A percentile compares a stretch with the other conserved stretches of the same genome.
phyloP scores from a whole-genome alignment of 352 stramenopile species.

The Chrysophaeum taylorii region DNA sequence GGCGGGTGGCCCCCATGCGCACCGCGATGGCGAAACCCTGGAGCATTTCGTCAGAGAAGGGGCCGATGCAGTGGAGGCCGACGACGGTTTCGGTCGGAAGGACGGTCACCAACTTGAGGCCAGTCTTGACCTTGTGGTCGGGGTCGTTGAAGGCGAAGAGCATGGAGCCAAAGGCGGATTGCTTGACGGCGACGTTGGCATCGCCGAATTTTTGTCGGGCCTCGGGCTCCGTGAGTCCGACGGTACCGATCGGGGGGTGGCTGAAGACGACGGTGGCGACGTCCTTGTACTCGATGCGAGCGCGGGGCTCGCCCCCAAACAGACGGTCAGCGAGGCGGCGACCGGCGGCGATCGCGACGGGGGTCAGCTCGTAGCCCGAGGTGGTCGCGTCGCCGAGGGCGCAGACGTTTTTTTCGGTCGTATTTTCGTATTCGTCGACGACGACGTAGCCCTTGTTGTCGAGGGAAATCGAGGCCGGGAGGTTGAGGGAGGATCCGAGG shows the following conservation, averaged over 20 bases:
- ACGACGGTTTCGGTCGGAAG: slow-evolving; percentile 74
- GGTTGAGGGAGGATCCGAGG: slow-evolving; percentile 59
- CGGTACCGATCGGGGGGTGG: slow-evolving; percentile 85
- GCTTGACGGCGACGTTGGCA: slow-evolving; percentile 88
- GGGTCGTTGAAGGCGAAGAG: slow-evolving; percentile 55
- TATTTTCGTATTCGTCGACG: slow-evolving; percentile 78
- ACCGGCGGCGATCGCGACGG: slow-evolving; percentile 76
- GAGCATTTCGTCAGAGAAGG: slow-evolving; percentile 89
- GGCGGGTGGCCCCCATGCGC: slow-evolving; percentile 89
- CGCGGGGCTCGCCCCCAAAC: slow-evolving; percentile 35
- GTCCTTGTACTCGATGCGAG: slow-evolving; percentile 70
- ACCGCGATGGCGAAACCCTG: slow-evolving; percentile 93
- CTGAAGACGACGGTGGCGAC: slow-evolving; percentile 93
- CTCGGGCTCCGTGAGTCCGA: slow-evolving; percentile 80
- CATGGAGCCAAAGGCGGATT: slow-evolving; percentile 78
- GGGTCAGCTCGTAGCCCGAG: slow-evolving; percentile 70
- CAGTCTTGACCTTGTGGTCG: slow-evolving; percentile 77
- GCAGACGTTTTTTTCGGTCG: slow-evolving; percentile 58
- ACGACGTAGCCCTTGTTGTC: slow-evolving; percentile 56
- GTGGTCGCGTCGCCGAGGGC: slow-evolving; percentile 53
- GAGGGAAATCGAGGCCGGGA: slow-evolving; percentile 62
- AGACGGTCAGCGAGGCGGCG: slow-evolving; percentile 62
- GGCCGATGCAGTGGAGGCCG: slow-evolving; percentile 82
- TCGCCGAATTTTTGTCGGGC: slow-evolving; percentile 76
- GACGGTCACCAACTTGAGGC: slow-evolving; percentile 77